Conservation (phyloP, 2,329 filamentous ascomycete species). For the Trichoderma afroharzianum region DNA sequence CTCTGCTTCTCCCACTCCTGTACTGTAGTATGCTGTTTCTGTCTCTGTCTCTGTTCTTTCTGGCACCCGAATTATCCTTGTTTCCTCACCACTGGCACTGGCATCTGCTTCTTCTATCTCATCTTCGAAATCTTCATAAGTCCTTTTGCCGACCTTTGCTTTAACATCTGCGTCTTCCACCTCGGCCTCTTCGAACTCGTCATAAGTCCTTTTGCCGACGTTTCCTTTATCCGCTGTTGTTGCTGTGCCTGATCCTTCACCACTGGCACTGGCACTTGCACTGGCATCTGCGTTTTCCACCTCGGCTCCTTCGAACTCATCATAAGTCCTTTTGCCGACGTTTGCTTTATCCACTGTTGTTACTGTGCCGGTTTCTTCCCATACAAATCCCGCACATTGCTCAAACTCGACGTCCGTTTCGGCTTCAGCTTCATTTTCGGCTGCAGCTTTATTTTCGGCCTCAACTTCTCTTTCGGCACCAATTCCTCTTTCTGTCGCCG, state of each 20-base stretch:
- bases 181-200: too few relatives aligned
- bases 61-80: not conserved
- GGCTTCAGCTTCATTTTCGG: not conserved
- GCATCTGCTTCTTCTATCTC: not conserved
- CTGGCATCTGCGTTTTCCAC: not conserved
- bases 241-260: not conserved
- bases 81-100: not conserved
- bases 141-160: too few relatives aligned
- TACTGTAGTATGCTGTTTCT: not conserved
- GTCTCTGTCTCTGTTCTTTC: not conserved
- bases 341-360: not conserved
- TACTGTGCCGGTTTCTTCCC: not conserved
- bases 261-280: not conserved
- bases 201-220: too few relatives aligned
- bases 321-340: not conserved
- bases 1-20: not conserved
- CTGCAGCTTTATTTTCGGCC: not conserved
- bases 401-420: not conserved
- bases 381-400: not conserved
- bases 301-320: not conserved
- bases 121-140: not conserved
- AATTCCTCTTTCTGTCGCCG: not conserved
- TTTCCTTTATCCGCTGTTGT: too few relatives aligned
- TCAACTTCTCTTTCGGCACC: not conserved
- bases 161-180: too few relatives aligned